A percentile compares a stretch with the other conserved stretches of the same genome.
phyloP scores from a whole-genome alignment of 2,329 filamentous ascomycete genomes.

The Gliomastix tumulicola region DNA sequence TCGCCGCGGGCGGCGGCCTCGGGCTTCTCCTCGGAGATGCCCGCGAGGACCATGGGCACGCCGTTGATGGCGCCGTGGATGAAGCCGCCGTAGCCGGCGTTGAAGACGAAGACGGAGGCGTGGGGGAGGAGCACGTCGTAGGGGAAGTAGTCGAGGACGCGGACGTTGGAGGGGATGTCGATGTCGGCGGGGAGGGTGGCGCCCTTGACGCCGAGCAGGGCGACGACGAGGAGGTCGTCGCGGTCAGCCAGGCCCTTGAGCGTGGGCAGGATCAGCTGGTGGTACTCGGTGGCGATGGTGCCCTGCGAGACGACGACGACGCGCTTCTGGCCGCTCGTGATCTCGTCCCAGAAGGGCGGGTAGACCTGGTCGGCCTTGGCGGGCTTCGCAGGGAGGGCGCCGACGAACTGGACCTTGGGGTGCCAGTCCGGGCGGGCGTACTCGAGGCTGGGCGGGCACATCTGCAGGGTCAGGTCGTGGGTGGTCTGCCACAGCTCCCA shows the following conservation, averaged over 20 bases:
- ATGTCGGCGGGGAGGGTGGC: constrained; percentile 14
- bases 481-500: constrained; percentile 17
- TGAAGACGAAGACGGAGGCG: constrained; percentile 36
- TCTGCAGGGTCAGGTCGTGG: constrained; percentile 25
- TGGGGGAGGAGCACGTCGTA: constrained; percentile 38
- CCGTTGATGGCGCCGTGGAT: constrained; percentile 35
- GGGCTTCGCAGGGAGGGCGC: constrained; percentile 26
- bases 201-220: constrained; percentile 17
- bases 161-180: constrained; percentile 29
- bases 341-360: constrained; percentile 40
- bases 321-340: constrained; percentile 21
- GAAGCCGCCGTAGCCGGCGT: constrained; percentile 41
- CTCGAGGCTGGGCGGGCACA: constrained; percentile 30
- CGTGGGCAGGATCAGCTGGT: constrained; percentile 35
- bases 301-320: constrained; percentile 41
- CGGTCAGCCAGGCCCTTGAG: constrained; percentile 31
- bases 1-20: constrained; percentile 32
- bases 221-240: constrained; percentile 27
- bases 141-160: constrained; percentile 37
- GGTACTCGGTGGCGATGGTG: constrained; percentile 29
- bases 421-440: constrained; percentile 27
- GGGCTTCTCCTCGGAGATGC: constrained; percentile 30
- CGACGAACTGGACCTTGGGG: constrained; percentile 31
- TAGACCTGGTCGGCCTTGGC: constrained; percentile 16
- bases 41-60: constrained; percentile 38